These are phyloP conservation scores for Diaporthe aspalathi DNA, from an alignment of 2,329 filamentous ascomycete species.

Conservation along the genomic window DNA sequence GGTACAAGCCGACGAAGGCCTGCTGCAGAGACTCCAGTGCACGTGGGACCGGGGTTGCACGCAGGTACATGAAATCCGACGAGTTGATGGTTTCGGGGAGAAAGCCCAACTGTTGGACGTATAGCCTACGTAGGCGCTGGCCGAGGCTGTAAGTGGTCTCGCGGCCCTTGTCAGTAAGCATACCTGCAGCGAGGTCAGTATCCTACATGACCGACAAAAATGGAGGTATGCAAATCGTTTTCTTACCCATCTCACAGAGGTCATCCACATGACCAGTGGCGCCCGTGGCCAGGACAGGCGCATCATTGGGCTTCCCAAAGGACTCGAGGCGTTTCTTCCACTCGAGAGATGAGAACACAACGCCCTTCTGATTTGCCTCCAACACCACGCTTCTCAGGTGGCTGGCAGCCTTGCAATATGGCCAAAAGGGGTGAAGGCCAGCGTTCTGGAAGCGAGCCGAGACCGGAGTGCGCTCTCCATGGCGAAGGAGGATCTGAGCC, in stretches of 20 bases:
- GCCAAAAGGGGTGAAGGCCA: conserved; percentile 79
- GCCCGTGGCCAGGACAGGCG: conserved; percentile 76
- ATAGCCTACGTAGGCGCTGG: conserved; percentile 74
- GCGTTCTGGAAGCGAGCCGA: conserved; percentile 88
- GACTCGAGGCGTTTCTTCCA: conserved; percentile 84
- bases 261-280: conserved; percentile 77
- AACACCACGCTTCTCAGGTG: conserved; percentile 71
- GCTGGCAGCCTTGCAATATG: conserved; percentile 85
- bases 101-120: conserved; percentile 80
- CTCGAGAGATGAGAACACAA: conserved; percentile 60
- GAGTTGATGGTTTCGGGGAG: conserved; percentile 68
- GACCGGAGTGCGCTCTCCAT: conserved; percentile 86
- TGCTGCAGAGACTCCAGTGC: conserved; percentile 84
- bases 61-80: conserved; percentile 75
- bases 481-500: conserved; percentile 87
- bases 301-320: conserved; percentile 74
- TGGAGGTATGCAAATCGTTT: too few relatives aligned
- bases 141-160: conserved; percentile 78
- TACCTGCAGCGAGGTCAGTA: conserved; percentile 51
- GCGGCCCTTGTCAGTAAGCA: conserved; percentile 80
- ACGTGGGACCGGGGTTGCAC: conserved; percentile 79
- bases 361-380: conserved; percentile 51
- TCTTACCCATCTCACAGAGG: conserved; percentile 75
- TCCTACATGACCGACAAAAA: neutral
- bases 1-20: conserved; percentile 80